These are phyloP conservation scores for Solanum medicagineum DNA, from an alignment of 257 asterid species.

Conservation along the genomic window DNA sequence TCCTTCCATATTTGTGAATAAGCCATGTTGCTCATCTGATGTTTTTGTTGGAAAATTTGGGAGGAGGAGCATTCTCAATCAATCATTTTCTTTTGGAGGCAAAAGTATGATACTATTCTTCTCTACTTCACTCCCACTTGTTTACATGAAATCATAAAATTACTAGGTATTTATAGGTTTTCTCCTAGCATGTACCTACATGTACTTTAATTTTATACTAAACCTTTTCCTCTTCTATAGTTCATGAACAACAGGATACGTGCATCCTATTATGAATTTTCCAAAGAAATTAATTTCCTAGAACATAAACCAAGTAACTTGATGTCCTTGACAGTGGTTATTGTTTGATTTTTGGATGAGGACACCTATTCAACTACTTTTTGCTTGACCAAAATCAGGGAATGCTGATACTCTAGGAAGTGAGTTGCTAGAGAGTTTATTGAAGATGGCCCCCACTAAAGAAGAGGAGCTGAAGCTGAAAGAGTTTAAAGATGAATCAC, in stretches of 20 bases:
- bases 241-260: background rate
- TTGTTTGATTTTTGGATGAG: background rate
- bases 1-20: background rate
- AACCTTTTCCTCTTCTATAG: background rate
- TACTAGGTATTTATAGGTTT: background rate
- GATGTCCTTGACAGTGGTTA: background rate
- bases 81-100: too few relatives aligned
- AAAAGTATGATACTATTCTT: too few relatives aligned
- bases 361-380: background rate
- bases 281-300: background rate
- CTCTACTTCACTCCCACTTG: background rate
- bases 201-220: background rate
- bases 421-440: slow-evolving; percentile 67
- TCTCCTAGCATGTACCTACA: background rate
- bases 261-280: background rate
- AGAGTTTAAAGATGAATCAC: slow-evolving; percentile 54
- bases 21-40: background rate
- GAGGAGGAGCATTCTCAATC: too few relatives aligned
- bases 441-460: slow-evolving; percentile 76
- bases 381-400: slow-evolving; percentile 27
- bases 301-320: background rate
- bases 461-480: slow-evolving; percentile 60
- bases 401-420: slow-evolving; percentile 54
- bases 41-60: background rate
- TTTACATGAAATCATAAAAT: background rate